Base-by-base conservation (phyloP, 805 yeast genomes). In the Aciculoconidium aculeatum region DNA sequence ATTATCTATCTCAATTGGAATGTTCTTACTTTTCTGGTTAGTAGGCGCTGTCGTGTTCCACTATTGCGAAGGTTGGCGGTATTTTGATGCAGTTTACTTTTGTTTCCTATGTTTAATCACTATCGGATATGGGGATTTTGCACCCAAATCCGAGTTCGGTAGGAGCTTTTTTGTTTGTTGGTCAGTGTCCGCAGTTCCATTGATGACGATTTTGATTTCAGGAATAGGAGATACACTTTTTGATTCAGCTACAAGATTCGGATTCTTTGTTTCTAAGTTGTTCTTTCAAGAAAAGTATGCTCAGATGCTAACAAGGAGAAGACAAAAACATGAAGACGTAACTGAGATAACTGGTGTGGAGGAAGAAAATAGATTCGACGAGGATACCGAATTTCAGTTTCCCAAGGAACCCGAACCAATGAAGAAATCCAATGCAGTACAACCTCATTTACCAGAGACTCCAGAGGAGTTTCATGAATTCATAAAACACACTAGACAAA, bases 181-280 rank as follows among this genome's bases (percentile, higher is more conserved):
- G 95, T 80, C 87, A 0, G 49, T 87, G 12, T 61, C 76, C 5
- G 94, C 95, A 0, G 79, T 87, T 13, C 96, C 96, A 1, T 61
- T 85, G 29, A 85, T 86, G 94, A 82, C 95, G 2, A 77, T 80
- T 11, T 63, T 85, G 32, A 74, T 85, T 21, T 77, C 88, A 1
- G 76, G 74, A 30, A 59, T 80, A 26, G 84, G 90, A 38, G 94
- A 83, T 47, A 60, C 72, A 11, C 41, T 76, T 6, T 60, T 70
- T 47, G 49, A 50, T 17, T 28, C 47, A 23, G 55, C 53, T 7
- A 41, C 41, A 17, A 25, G 31, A 16, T 24, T 46, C n/a, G 33
- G 41, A 23, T 19, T 21, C 18, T 20, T 26, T 14, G 21, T 39
- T 21, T 35, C 38, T 11, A 36, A 30, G 29, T 27, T 22, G 20